Evolutionary conservation across 2,329 filamentous ascomycete genomes (phyloP), one percentile per base, ranked within the genome.

Genomic region (Aspergillus latus): DNA sequence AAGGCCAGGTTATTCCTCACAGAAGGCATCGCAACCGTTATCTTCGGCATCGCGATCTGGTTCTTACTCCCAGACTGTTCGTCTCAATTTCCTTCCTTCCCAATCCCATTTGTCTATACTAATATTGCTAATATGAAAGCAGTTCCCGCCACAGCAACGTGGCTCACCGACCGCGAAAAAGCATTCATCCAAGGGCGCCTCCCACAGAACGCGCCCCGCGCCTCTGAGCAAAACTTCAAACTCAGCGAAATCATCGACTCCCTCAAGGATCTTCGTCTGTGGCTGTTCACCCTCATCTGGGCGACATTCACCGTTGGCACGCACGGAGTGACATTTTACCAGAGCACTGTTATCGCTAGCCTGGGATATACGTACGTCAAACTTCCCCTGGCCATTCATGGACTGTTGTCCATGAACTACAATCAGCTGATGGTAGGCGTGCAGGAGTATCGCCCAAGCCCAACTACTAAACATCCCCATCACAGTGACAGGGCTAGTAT

Each of bases 381-480:
- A 16, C 16, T 16, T 16, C 16, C 16, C 16, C 16, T 16, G 16
- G 16, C 16, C n/a, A 16, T 16, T 16, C 16, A 16, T 16, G 16
- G 16, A 16, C 16, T 36, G 7, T 7, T 36, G 8, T 36, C 32
- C 7, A 36, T 36, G 8, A 36, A 36, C 32, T 8, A 36, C 11
- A 36, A 36, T 11, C 7, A 36, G 7, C 32, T 36, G 11, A 36
- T 11, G 11, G 32, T 36, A 8, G 11, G 32, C 11, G 7, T 51
- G 10, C n/a, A 53, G 51, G 9, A 47, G 42, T 21, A 53, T 53
- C 21, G 51, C 42, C 10, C 51, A 53, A 42, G 51, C 75, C 2
- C 79, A 82, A 59, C 72, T 82, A 0, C 75, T 82, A 45, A 82
- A 81, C 58, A 71, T 82, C 11, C 78, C 78, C 1, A 76, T 77